Evolutionary conservation across 2,329 filamentous ascomycete genomes (phyloP), one percentile per base, ranked within the genome.

Genomic region (Fusarium aywerte): DNA sequence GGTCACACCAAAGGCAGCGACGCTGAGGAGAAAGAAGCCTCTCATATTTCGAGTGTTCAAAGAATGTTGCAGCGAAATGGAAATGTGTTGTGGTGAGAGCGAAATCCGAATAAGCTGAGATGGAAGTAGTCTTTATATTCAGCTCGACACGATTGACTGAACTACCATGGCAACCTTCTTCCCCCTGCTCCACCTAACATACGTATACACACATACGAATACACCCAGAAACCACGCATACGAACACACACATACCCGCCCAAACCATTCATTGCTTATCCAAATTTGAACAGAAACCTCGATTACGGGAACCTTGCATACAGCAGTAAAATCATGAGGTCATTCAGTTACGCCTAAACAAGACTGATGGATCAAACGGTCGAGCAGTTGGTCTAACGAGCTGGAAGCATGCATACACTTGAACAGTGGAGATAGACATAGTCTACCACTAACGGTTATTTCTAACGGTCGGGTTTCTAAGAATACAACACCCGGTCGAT

Each of bases 11-110:
- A 62, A 29, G 10, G 52, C 43, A 9, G 59, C 64, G 21, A 54
- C 52, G 15, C 52, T 21, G 44, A 67, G 45, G 29, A 67, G 18
- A 36, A 67, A 43, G 27, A 67, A 64, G 49, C 63, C 49, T 50
- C 40, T 62, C 64, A 67, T 67, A 12, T 38, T 67, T 27, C 5
- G 20, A 11, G 31, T n/a, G n/a, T 33, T 49, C 23, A 63, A 36
- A 20, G 59, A 51, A 51, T 51, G 39, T 44, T 63, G 20, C 21
- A 63, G 29, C 44, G 43, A 63, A n/a, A 58, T 42, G 60, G 25
- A 50, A 31, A 13, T 29, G 4, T 13, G 4, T 25, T 15, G 3
- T 11, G 2, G 1, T 20, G 6, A 27, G 21, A 18, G 2, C 27
- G 16, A 13, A 2, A 21, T 1, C 6, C 18, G 25, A 16, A 13